These are phyloP conservation scores for Digitaria exilis DNA, from an alignment of 202 grass and related monocot species.

Conservation along the genomic window DNA sequence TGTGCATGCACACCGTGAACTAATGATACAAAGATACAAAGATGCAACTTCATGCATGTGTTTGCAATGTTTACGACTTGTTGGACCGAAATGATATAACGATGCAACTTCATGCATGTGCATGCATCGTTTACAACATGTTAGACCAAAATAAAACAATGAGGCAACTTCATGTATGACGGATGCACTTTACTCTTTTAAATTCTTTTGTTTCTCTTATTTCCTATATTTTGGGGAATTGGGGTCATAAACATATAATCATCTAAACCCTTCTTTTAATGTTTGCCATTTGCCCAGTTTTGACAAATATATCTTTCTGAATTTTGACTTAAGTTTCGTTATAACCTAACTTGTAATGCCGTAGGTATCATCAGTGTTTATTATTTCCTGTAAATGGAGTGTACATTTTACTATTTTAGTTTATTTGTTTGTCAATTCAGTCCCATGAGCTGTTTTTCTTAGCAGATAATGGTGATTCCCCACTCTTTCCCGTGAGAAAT, in stretches of 20 bases:
- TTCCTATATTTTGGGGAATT: slow-evolving; percentile 20
- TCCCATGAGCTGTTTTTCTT: not conserved
- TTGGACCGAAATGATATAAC: too few relatives aligned
- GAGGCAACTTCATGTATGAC: too few relatives aligned
- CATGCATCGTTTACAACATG: too few relatives aligned
- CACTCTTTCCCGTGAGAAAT: not conserved
- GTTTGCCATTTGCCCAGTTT: not conserved
- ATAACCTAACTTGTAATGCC: not conserved
- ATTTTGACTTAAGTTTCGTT: not conserved
- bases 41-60: too few relatives aligned
- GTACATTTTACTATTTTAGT: slow-evolving; percentile 5
- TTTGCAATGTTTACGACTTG: too few relatives aligned
- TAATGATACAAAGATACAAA: too few relatives aligned
- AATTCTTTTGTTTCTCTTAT: not conserved
- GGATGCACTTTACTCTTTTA: too few relatives aligned
- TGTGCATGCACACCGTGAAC: too few relatives aligned
- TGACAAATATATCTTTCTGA: slow-evolving; percentile 10
- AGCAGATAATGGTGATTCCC: slow-evolving; percentile 44
- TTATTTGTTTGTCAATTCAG: not conserved
- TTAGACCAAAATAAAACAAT: too few relatives aligned
- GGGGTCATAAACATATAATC: not conserved
- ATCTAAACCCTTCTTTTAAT: not conserved
- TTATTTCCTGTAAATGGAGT: slow-evolving; percentile 6
- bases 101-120: too few relatives aligned
- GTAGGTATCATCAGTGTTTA: not conserved